Percentiles rank a stretch among this genome's conserved stretches.
phyloP scores from a whole-genome alignment of 2,329 filamentous ascomycete species.

The Hypoxylon sp. region DNA sequence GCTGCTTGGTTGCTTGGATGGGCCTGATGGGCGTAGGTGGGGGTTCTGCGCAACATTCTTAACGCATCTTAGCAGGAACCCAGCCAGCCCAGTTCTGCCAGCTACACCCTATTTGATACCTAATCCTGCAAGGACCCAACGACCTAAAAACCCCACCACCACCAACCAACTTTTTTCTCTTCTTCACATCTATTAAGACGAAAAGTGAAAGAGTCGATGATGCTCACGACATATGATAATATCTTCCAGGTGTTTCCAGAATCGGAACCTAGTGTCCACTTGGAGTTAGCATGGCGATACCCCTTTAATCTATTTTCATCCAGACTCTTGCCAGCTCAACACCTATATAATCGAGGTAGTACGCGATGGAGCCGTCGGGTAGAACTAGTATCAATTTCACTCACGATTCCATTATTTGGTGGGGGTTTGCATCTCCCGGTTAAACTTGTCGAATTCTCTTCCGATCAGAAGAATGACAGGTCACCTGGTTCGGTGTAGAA shows the following conservation, averaged over 20 bases:
- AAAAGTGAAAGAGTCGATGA: constrained; percentile 17
- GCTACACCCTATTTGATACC: neutral
- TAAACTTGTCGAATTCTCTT: neutral
- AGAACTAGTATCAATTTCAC: no score
- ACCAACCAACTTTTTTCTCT: constrained; percentile 6
- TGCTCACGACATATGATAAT: constrained; percentile 23
- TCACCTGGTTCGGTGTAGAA: constrained; percentile 11
- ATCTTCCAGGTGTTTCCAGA: constrained; percentile 9
- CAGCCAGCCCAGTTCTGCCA: neutral
- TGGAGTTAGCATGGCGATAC: no score
- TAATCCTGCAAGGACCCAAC: neutral
- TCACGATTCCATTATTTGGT: constrained; percentile 6
- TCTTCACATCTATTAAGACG: neutral
- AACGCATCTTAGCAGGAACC: no score
- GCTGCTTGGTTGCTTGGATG: no score
- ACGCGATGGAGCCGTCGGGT: constrained; percentile 10
- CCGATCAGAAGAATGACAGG: constrained; percentile 12
- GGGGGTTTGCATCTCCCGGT: constrained; percentile 3
- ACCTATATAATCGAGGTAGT: constrained; percentile 7
- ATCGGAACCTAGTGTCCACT: neutral
- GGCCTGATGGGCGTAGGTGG: no score
- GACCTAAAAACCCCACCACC: constrained; percentile 5
- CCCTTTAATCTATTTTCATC: no score
- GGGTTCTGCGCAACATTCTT: constrained; percentile 34
- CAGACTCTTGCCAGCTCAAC: no score